Base-by-base conservation (phyloP, 345 rosid genomes). In the Balakata baccata region DNA sequence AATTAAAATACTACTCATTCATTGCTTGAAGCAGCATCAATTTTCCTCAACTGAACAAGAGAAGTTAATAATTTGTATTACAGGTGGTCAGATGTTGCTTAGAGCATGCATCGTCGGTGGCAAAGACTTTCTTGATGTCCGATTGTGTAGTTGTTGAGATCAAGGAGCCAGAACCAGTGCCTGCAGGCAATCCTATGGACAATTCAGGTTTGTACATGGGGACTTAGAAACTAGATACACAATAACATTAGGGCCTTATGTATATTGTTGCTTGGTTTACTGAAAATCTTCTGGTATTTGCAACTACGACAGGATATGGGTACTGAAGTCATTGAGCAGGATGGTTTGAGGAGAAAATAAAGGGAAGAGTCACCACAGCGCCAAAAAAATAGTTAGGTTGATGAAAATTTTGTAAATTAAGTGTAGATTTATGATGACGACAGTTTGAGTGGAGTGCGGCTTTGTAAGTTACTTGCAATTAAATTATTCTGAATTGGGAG, bases 71-170 rank as follows among this genome's bases (percentile, higher is more conserved):
- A 5, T 67, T 23, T 18, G n/a, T n/a, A n/a, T n/a, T n/a, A n/a
- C 85, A 93, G 98, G 98, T 91, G 82, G 97, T 94, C n/a, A 89
- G 99, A 81, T 96, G 98, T 80, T 96, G 99, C 91, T 75, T 93
- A 86, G 98, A 96, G 87, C 99, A 96, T 62, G 98, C 99, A 23
- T 83, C 97, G 16, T 96, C 98, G 0, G 99, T 96, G n/a, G 98
- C 99, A 18, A 93, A 91, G 83, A 96, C 98, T 1, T 96, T 96
- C 86, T 83, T 96, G 89, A 96, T 93, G 98, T 96, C 98, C 0
- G 99, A 96, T 68, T 93, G 98, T 76, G 99, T 93, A 2, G 99
- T 96, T 38, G 98, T 93, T 37, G 98, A 96, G 89, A 91, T 96
- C 81, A 96, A 91, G 88, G 98, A 96, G 75, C 90, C 97, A 3